A percentile compares a stretch with the other conserved stretches of the same genome.
These are phyloP conservation scores for Auriscalpium orientale DNA, from an alignment of 768 basidiomycete genomes.

Conservation along the genomic window DNA sequence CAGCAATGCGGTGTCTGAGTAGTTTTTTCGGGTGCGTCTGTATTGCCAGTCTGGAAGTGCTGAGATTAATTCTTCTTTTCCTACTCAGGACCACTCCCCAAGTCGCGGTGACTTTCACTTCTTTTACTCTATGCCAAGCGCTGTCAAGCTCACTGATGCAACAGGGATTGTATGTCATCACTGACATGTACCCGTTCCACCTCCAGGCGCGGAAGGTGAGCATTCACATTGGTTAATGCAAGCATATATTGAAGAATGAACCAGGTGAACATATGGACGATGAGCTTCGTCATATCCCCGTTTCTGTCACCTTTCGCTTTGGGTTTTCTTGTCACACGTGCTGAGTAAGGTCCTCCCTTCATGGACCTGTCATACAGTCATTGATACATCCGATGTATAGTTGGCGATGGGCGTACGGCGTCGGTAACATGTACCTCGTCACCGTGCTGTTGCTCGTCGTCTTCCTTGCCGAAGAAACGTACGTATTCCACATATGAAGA, in stretches of 20 bases:
- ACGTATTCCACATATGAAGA: conserved; percentile 10
- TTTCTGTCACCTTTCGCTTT: conserved; percentile 60
- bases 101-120: conserved; percentile 32
- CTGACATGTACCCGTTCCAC: conserved; percentile 64
- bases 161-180: conserved; percentile 52
- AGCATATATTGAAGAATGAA: neutral
- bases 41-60: conserved; percentile 23
- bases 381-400: conserved; percentile 12
- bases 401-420: conserved; percentile 64
- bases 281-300: conserved; percentile 63
- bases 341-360: conserved; percentile 28
- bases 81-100: conserved; percentile 45
- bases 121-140: no score
- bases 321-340: conserved; percentile 57
- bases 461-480: conserved; percentile 65
- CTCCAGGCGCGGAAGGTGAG: conserved; percentile 56
- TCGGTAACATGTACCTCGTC: conserved; percentile 50
- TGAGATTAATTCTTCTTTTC: conserved; percentile 20
- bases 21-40: conserved; percentile 50
- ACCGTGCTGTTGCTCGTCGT: conserved; percentile 53
- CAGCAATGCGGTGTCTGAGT: conserved; percentile 52
- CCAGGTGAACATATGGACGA: conserved; percentile 63
- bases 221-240: conserved; percentile 9
- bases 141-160: neutral
- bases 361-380: conserved; percentile 25